A percentile compares a stretch with the other conserved stretches of the same genome.
phyloP scores from a whole-genome alignment of 768 basidiomycete genomes.

The Trametes cinnabarina region DNA sequence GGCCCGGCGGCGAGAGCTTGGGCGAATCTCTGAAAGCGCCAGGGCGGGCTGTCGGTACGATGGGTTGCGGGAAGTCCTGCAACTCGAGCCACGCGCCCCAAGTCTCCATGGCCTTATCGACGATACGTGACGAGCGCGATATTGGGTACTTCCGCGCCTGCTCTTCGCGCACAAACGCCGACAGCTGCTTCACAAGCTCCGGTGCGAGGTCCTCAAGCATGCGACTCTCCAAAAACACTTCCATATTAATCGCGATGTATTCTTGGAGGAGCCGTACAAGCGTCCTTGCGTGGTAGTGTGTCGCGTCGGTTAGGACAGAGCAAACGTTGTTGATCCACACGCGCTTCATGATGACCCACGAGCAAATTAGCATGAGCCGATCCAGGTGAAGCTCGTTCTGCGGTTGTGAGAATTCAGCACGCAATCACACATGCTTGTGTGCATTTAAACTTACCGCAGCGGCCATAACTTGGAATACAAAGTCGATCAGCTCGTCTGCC shows the following conservation, averaged over 20 bases:
- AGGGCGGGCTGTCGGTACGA: slow-evolving; percentile 36
- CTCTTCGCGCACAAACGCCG: slow-evolving; percentile 49
- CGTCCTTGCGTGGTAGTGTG: slow-evolving; percentile 66
- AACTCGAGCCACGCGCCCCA: slow-evolving; percentile 68
- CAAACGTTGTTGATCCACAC: slow-evolving; percentile 75
- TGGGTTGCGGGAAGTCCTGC: slow-evolving; percentile 65
- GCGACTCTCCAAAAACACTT: slow-evolving; percentile 77
- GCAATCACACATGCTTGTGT: neutral
- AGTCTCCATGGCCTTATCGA: slow-evolving; percentile 54
- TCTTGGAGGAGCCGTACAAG: slow-evolving; percentile 71
- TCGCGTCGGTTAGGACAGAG: slow-evolving; percentile 78
- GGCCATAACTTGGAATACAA: slow-evolving; percentile 83
- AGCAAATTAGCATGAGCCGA: slow-evolving; percentile 80
- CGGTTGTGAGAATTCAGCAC: neutral
- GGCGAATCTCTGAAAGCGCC: slow-evolving; percentile 27
- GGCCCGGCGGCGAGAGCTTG: slow-evolving; percentile 33
- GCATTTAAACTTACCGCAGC: slow-evolving; percentile 59
- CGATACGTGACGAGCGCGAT: slow-evolving; percentile 53
- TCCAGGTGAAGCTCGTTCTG: slow-evolving; percentile 91
- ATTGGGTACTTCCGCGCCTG: slow-evolving; percentile 70
- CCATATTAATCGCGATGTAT: slow-evolving; percentile 82
- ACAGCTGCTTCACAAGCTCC: slow-evolving; percentile 65
- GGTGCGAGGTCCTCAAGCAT: slow-evolving; percentile 75
- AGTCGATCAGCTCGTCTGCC: slow-evolving; percentile 77
- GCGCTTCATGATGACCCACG: slow-evolving; percentile 64